Percentiles rank a stretch among this genome's conserved stretches.
These are phyloP conservation scores for Phialemoniopsis sp. DNA, from an alignment of 2,329 filamentous ascomycete genomes.

Conservation along the genomic window DNA sequence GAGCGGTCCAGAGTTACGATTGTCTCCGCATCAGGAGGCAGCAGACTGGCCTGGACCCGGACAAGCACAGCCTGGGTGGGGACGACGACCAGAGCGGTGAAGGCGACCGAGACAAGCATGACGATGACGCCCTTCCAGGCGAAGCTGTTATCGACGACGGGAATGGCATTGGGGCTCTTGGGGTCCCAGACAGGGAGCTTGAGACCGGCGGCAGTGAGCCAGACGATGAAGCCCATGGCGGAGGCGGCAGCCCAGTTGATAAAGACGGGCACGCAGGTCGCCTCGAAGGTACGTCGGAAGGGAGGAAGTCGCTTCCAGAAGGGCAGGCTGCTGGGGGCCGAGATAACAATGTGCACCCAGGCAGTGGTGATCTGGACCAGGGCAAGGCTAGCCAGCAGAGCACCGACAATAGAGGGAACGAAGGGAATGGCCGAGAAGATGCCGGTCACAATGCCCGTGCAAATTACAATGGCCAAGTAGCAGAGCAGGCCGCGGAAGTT, in stretches of 20 bases:
- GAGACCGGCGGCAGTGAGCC: conserved; percentile 38
- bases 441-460: conserved; percentile 28
- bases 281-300: conserved; percentile 59
- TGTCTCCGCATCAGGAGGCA: conserved; percentile 75
- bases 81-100: conserved; percentile 63
- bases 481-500: conserved; percentile 66
- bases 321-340: conserved; percentile 52
- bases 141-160: conserved; percentile 28
- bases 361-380: conserved; percentile 67
- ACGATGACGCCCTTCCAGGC: conserved; percentile 43
- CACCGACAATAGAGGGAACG: conserved; percentile 32
- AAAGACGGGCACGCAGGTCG: conserved; percentile 64
- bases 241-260: conserved; percentile 57
- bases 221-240: neutral
- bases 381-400: conserved; percentile 52
- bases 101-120: conserved; percentile 37
- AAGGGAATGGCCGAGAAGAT: conserved; percentile 37
- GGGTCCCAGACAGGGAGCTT: conserved; percentile 36
- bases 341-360: conserved; percentile 86
- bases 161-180: conserved; percentile 28
- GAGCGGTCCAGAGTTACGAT: conserved; percentile 89
- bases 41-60: conserved; percentile 82
- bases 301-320: conserved; percentile 69
- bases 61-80: conserved; percentile 73
- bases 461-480: conserved; percentile 31